Conservation (phyloP, 352 stramenopile genomes). For the Pythium folliculosum region DNA sequence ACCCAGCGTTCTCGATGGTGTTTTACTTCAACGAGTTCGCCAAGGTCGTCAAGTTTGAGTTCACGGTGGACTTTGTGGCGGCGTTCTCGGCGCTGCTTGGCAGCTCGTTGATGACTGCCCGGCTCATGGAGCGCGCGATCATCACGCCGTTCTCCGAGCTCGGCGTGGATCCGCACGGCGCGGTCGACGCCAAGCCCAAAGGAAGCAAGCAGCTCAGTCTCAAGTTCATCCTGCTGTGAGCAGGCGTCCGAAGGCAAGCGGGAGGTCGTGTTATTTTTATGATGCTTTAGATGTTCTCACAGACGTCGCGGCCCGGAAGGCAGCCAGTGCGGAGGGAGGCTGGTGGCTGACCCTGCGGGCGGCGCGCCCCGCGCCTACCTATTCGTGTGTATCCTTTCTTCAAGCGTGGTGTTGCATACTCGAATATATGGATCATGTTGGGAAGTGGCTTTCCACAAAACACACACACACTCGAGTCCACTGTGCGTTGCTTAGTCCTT, state of each 20-base stretch:
- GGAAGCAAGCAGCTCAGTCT: conserved; percentile 72
- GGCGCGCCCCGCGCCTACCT: background rate
- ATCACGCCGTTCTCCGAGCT: conserved; percentile 63
- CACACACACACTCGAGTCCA: too few species aligned
- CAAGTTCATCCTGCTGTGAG: conserved; percentile 70
- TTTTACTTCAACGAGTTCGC: conserved; percentile 58
- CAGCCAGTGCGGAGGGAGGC: too few species aligned
- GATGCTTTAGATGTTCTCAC: background rate
- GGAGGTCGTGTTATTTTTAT: conserved; percentile 8
- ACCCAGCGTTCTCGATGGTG: conserved; percentile 44
- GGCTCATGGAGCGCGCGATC: conserved; percentile 44
- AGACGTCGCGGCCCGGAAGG: conserved; percentile 3
- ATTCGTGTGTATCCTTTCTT: background rate
- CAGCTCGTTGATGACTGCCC: conserved; percentile 34
- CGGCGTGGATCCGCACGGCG: conserved; percentile 54
- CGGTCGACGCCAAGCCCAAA: conserved; percentile 32
- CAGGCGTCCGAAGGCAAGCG: background rate
- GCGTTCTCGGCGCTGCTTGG: conserved; percentile 53
- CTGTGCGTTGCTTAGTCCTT: conserved; percentile 42
- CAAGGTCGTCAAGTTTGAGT: conserved; percentile 59
- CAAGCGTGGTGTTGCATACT: background rate
- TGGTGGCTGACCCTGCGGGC: background rate
- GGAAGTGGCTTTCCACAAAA: background rate
- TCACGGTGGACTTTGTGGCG: conserved; percentile 55
- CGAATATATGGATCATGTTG: conserved; percentile 4